Evolutionary conservation across 805 yeast species (phyloP), one percentile per base, ranked within the genome.

Genomic region (Saturnispora diversa): DNA sequence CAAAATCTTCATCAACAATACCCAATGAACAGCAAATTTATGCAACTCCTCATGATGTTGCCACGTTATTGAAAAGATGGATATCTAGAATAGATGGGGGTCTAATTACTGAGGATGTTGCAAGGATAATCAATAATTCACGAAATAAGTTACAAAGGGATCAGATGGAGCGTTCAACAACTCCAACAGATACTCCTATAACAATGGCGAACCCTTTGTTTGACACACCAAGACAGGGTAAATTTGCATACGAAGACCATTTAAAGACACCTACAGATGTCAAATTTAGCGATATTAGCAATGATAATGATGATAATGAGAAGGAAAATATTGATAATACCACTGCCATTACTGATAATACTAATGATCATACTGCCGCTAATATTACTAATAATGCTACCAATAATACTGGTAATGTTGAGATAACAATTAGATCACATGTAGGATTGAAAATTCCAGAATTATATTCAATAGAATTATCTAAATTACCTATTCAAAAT

Each of bases 21-120:
- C n/a, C n/a, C n/a, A n/a, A n/a, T n/a, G n/a, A n/a, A 6, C 51
- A 48, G 33, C 44, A 43, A 19, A 7, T 27, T 29, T 31, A 3
- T 51, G 40, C 44, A 3, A 54, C 56, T 29, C 39, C 55, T n/a
- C 61, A 60, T 46, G 66, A 63, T 45, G 61, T 56, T 8, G 59
- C 65, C 4, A 63, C 61, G 54, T 44, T 63, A 16, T 48, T 63
- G 45, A 63, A 63, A 44, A 52, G 67, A 43, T 63, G 60, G 60
- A 48, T 63, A 8, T 48, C 59, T 2, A 53, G 54, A 41, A 44
- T 61, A 31, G 56, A 51, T 5, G 52, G 53, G 31, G 62, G 60
- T 7, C 42, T 62, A 13, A 51, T 62, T n/a, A 50, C 61, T 12
- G 15, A 47, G 3, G 44, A 47, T 5, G 54, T 57, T 15, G 50